A percentile compares a stretch with the other conserved stretches of the same genome.
Conservation (phyloP, 306 rosid species). For the Rosa chinensis region DNA sequence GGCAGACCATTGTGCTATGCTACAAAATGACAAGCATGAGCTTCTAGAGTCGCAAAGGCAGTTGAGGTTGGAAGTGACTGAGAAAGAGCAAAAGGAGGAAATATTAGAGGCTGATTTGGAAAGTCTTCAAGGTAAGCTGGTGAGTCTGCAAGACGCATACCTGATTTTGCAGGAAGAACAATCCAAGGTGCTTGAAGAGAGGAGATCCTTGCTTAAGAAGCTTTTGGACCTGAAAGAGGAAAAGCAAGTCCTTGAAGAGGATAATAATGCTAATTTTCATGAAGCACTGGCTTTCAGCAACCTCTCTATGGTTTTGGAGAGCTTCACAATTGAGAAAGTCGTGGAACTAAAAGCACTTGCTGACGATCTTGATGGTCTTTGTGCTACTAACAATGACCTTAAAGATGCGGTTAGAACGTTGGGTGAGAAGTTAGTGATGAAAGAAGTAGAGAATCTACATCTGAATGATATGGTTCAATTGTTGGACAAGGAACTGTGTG, state of each 20-base stretch:
- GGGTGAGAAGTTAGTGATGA: conserved; percentile 46
- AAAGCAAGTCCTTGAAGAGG: conserved; percentile 50
- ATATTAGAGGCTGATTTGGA: conserved; percentile 48
- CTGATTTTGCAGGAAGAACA: conserved; percentile 58
- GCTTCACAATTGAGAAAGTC: conserved; percentile 58
- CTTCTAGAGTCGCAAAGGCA: conserved; percentile 55
- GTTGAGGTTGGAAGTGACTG: conserved; percentile 50
- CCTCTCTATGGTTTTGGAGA: conserved; percentile 55
- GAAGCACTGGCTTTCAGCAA: conserved; percentile 62
- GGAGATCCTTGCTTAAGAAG: conserved; percentile 46
- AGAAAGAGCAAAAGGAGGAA: conserved; percentile 56
- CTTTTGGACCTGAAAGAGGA: conserved; percentile 57
- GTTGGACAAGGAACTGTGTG: conserved; percentile 48
- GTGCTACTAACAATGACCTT: conserved; percentile 46
- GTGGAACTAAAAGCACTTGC: conserved; percentile 55
- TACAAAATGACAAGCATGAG: conserved; percentile 59
- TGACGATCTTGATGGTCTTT: conserved; percentile 47
- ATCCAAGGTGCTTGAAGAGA: conserved; percentile 57
- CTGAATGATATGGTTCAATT: conserved; percentile 53
- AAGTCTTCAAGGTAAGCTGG: conserved; percentile 44
- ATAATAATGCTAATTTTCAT: conserved; percentile 45
- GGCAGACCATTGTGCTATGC: conserved; percentile 40
- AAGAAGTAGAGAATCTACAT: conserved; percentile 52
- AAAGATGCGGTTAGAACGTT: conserved; percentile 53
- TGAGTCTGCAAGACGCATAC: conserved; percentile 46